A percentile compares a stretch with the other conserved stretches of the same genome.
Conservation (phyloP, 1,284 basidiomycete species). For the Microbotryum violaceum region DNA sequence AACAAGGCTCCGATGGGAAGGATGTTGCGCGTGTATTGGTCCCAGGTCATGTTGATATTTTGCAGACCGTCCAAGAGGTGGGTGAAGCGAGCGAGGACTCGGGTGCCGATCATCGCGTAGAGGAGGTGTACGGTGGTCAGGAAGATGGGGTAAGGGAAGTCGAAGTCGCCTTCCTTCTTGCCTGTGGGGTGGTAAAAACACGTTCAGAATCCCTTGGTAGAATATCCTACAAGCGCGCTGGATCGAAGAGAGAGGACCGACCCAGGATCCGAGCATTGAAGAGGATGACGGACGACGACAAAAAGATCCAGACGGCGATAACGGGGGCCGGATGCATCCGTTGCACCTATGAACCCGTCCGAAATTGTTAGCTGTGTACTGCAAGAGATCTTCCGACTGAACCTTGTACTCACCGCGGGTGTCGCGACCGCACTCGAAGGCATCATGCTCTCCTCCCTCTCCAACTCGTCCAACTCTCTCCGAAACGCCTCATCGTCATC, state of each 20-base stretch:
- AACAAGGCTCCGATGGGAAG: conserved; percentile 47
- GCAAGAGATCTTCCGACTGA: no score
- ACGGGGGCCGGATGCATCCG: conserved; percentile 24
- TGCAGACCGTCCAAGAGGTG: conserved; percentile 42
- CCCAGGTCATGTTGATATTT: conserved; percentile 37
- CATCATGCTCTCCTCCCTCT: conserved; percentile 19
- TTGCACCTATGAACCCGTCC: conserved; percentile 3
- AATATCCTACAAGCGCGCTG: background rate
- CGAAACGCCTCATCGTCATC: conserved; percentile 10
- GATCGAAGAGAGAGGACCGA: conserved; percentile 11
- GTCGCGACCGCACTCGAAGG: conserved; percentile 4
- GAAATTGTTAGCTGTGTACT: no score
- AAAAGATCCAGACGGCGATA: conserved; percentile 33
- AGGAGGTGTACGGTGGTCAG: conserved; percentile 44
- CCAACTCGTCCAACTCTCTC: conserved; percentile 15
- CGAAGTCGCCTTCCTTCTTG: conserved; percentile 14
- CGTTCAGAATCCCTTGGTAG: background rate
- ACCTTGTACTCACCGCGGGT: conserved; percentile 10
- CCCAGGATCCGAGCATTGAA: conserved; percentile 32
- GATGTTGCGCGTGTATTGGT: conserved; percentile 37
- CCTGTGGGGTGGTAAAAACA: background rate
- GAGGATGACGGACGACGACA: conserved; percentile 31
- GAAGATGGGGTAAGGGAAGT: conserved; percentile 39
- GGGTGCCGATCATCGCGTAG: conserved; percentile 43
- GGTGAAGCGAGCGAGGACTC: conserved; percentile 42